Evolutionary conservation across 805 yeast species (phyloP).

Genomic region (Yamadazyma sp.): DNA sequence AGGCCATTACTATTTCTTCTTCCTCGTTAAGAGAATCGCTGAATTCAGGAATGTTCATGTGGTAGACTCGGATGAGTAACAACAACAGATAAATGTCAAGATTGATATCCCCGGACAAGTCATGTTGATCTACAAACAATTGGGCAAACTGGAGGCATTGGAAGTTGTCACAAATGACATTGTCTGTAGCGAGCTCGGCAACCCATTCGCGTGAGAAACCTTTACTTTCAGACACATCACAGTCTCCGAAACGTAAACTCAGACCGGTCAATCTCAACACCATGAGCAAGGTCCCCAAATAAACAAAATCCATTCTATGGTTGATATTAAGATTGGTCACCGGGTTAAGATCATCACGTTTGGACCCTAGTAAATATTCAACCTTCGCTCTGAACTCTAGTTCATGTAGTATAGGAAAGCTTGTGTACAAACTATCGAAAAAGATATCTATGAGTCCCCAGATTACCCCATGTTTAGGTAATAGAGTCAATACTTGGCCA

Average conservation of each 20-base stretch:
- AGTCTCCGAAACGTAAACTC: neutral
- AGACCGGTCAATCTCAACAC: conserved; percentile 27
- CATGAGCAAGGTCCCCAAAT: conserved; percentile 34
- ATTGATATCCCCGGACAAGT: conserved; percentile 38
- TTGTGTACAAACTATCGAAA: conserved; percentile 44
- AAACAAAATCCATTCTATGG: conserved; percentile 25
- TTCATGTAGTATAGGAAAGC: conserved; percentile 47
- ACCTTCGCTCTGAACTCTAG: conserved; percentile 24
- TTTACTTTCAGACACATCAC: neutral
- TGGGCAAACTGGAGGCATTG: conserved; percentile 9
- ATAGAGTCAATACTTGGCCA: conserved; percentile 5
- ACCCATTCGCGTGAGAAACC: conserved; percentile 1
- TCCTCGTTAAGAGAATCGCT: conserved; percentile 60
- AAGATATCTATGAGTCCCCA: conserved; percentile 21
- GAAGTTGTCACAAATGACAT: conserved; percentile 12
- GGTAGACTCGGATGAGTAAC: conserved; percentile 50
- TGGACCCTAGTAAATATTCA: neutral
- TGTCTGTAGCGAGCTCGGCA: neutral
- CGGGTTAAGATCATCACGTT: neutral
- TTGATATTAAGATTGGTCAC: neutral
- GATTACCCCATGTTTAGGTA: conserved; percentile 13
- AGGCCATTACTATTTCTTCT: conserved; percentile 52
- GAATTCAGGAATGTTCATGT: conserved; percentile 49
- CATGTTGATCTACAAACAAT: conserved; percentile 32
- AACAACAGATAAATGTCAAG: conserved; percentile 55